Conservation (phyloP, 495 filamentous ascomycete species). For the Xylaria acuta region DNA sequence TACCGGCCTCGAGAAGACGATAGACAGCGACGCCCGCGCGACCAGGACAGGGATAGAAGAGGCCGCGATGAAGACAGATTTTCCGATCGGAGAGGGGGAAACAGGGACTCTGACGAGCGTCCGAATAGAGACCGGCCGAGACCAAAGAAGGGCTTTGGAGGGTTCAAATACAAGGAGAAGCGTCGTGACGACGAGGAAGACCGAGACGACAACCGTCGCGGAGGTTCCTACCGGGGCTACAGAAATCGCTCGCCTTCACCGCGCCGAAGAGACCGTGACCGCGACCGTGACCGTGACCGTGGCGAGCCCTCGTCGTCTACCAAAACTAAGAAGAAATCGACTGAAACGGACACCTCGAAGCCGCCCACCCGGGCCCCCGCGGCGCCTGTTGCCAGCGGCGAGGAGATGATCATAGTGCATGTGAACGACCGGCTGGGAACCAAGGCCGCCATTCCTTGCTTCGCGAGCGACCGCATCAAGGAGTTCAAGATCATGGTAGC, state of each 20-base stretch:
- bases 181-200: constrained; percentile 57
- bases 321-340: constrained; percentile 33
- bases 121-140: constrained; percentile 34
- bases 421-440: constrained; percentile 93
- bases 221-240: constrained; percentile 59
- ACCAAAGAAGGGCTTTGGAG: constrained; percentile 54
- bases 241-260: constrained; percentile 51
- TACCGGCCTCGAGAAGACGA: constrained; percentile 36
- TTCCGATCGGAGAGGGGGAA: constrained; percentile 26
- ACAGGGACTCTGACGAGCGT: constrained; percentile 29
- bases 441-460: constrained; percentile 86
- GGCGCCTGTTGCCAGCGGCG: constrained; percentile 47
- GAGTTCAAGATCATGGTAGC: constrained; percentile 92
- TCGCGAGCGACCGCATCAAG: constrained; percentile 79
- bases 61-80: constrained; percentile 28
- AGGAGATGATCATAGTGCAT: constrained; percentile 89
- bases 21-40: constrained; percentile 27
- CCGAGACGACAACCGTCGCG: constrained; percentile 50
- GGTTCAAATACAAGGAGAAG: constrained; percentile 74
- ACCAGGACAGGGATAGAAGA: constrained; percentile 27
- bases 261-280: constrained; percentile 45
- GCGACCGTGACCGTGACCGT: constrained; percentile 39
- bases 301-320: constrained; percentile 34
- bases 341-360: constrained; percentile 37
- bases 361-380: constrained; percentile 39